Percentiles rank a stretch among this genome's conserved stretches.
phyloP scores from a whole-genome alignment of 495 filamentous ascomycete species.

The Filosporella fistucella region DNA sequence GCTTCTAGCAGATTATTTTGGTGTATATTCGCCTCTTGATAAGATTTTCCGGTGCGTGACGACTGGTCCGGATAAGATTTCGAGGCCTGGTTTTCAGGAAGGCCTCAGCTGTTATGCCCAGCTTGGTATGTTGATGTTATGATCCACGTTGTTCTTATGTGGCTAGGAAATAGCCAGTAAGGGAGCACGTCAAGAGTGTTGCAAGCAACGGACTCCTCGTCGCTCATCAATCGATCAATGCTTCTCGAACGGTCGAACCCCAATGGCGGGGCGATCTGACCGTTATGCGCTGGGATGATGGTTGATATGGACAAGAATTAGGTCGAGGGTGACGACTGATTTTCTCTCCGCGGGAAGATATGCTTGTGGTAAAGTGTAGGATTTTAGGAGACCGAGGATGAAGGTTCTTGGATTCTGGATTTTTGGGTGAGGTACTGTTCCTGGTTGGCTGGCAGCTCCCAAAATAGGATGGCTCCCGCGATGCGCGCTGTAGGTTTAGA shows the following conservation, averaged over 20 bases:
- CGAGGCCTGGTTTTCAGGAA: too few relatives aligned
- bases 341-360: neutral
- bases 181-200: too few relatives aligned
- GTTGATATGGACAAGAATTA: neutral
- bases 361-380: neutral
- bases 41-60: too few relatives aligned
- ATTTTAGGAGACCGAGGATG: neutral
- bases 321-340: conserved; percentile 3
- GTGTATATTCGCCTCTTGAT: too few relatives aligned
- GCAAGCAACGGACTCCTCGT: too few relatives aligned
- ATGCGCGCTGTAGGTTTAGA: conserved; percentile 4
- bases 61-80: too few relatives aligned
- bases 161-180: too few relatives aligned
- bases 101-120: too few relatives aligned
- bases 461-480: conserved; percentile 9
- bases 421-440: neutral
- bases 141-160: too few relatives aligned
- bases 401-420: neutral
- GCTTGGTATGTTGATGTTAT: too few relatives aligned
- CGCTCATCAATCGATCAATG: conserved; percentile 18
- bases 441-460: conserved; percentile 13
- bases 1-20: too few relatives aligned
- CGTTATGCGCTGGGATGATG: conserved; percentile 11
- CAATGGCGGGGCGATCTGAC: conserved; percentile 8
- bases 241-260: conserved; percentile 14